These are phyloP conservation scores for Penicillium roqueforti DNA, from an alignment of 495 filamentous ascomycete genomes.

Conservation along the genomic window DNA sequence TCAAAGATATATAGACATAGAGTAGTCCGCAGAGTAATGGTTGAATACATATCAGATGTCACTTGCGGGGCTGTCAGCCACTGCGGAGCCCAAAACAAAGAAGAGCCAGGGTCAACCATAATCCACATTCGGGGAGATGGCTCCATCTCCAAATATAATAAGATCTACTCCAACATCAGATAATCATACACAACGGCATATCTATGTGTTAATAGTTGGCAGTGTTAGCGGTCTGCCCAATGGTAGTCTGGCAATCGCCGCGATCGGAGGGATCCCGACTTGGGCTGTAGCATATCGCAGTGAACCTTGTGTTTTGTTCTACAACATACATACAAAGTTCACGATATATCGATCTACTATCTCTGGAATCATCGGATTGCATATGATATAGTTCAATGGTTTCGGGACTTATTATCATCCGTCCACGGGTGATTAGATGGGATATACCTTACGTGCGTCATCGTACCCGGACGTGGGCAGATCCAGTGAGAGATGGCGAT, in stretches of 20 bases:
- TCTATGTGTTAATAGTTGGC: neutral
- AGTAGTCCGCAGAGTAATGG: neutral
- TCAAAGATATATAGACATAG: neutral
- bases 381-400: neutral
- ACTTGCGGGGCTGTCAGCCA: slow-evolving; percentile 30
- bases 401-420: slow-evolving; percentile 4
- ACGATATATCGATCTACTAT: too few species aligned
- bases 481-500: neutral
- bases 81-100: slow-evolving; percentile 22
- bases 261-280: slow-evolving; percentile 3
- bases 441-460: neutral
- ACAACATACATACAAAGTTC: too few species aligned
- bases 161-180: slow-evolving; percentile 2
- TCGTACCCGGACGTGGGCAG: slow-evolving; percentile 2
- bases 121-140: slow-evolving; percentile 1
- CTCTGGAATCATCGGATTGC: neutral
- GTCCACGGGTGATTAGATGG: neutral
- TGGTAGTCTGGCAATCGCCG: neutral
- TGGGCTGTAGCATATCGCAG: slow-evolving; percentile 1
- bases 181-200: neutral
- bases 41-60: slow-evolving; percentile 11
- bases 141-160: slow-evolving; percentile 3
- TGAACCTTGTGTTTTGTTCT: neutral
- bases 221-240: neutral
- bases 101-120: slow-evolving; percentile 7